Percentiles rank a stretch among this genome's conserved stretches.
Conservation (phyloP, 495 filamentous ascomycete species). For the Aspergillus asperescens region DNA sequence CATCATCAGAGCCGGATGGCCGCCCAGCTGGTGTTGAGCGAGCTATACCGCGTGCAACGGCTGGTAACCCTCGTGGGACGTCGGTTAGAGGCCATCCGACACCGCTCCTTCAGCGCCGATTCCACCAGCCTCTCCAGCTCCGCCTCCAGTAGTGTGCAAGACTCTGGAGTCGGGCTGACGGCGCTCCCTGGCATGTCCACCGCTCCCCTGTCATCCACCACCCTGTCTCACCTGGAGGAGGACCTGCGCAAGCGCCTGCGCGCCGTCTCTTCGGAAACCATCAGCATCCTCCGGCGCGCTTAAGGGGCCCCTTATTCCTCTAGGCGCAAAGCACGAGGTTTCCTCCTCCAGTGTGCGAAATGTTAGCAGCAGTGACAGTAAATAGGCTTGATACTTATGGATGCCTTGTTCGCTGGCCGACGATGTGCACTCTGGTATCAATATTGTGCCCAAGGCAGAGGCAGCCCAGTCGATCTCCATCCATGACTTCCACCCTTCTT, state of each 20-base stretch:
- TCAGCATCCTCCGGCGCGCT: conserved; percentile 6
- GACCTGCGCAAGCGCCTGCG: conserved; percentile 9
- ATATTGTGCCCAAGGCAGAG: too few species aligned
- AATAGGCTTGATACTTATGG: too few species aligned
- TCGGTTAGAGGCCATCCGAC: background rate
- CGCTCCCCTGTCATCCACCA: background rate
- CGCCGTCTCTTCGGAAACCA: conserved; percentile 4
- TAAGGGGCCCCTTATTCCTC: too few species aligned
- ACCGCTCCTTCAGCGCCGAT: background rate
- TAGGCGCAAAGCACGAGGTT: too few species aligned
- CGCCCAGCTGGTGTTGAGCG: conserved; percentile 33
- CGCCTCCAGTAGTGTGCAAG: background rate
- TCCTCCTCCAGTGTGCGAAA: too few species aligned
- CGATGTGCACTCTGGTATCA: too few species aligned
- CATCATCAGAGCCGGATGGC: conserved; percentile 25
- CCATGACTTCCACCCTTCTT: too few species aligned
- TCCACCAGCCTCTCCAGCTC: background rate
- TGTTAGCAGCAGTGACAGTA: too few species aligned
- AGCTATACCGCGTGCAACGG: conserved; percentile 37
- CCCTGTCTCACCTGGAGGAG: background rate
- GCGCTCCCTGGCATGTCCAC: too few species aligned
- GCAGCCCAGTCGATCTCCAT: too few species aligned
- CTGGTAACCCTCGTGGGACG: conserved; percentile 16
- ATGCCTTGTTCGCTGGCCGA: too few species aligned
- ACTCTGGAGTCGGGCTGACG: background rate